Evolutionary conservation across 306 rosid genomes (phyloP), one percentile per base, ranked within the genome.

Genomic region (Boehmeria nivea): DNA sequence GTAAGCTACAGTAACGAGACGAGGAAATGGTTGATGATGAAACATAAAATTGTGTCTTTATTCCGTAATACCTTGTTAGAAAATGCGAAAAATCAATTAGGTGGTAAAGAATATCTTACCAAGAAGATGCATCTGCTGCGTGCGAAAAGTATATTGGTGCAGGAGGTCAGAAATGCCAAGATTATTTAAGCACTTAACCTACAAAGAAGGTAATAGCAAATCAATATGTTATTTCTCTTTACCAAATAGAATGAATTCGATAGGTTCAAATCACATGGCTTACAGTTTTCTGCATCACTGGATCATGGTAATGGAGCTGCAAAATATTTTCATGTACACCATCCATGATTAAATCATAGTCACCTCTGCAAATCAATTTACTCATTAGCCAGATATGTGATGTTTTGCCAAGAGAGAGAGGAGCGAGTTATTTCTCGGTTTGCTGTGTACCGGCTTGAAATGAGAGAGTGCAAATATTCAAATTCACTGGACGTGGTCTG

Each of bases 321-420:
- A 90, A 73, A 72, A 90, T 37, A 65, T 90, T 90, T 75, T 90
- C 98, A 76, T 90, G 94, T 73, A 90, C 69, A 61, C 98, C 98
- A 68, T 90, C 95, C 75, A 78, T 57, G 70, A 90, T 82, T 82
- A 87, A 81, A 74, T 90, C 95, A 63, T 58, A 68, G 69, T 87
- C 95, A 72, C 85, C 91, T 6, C 98, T 90, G 94, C 81, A 78
- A 46, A 72, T 68, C 34, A 60, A 61, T 56, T 60, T 55, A 25
- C 44, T 40, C n/a, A 42, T 51, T 31, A 70, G 61, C 51, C 40
- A 23, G 25, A 59, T 17, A 39, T 15, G 52, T 17, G 8, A 45
- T 42, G 36, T 25, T 42, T 38, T 11, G 10, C 17, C 4, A 4
- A 25, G 48, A 37, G 59, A 7, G 17, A 63, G 38, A 27, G 3